These are phyloP conservation scores for Trametes elegans DNA, from an alignment of 768 basidiomycete species.

Conservation along the genomic window DNA sequence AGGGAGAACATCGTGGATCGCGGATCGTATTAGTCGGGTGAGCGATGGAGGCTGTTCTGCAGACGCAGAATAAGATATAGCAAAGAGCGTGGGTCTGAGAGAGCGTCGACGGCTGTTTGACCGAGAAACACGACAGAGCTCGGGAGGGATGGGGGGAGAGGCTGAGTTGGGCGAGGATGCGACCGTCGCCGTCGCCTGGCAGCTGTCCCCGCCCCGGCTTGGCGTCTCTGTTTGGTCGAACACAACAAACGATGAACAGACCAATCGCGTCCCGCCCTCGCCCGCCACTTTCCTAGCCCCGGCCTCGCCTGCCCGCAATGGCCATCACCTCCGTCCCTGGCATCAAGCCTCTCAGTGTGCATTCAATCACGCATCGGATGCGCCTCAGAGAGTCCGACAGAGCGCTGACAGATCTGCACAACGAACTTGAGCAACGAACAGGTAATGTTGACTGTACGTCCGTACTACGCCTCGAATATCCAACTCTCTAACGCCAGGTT, in stretches of 20 bases:
- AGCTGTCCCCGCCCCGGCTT: not conserved
- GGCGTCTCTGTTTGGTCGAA: conserved; percentile 8
- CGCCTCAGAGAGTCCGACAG: too few species aligned
- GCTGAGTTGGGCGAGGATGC: conserved; percentile 6
- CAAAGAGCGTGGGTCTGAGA: conserved; percentile 23
- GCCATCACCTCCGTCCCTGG: not conserved
- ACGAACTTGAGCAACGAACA: too few species aligned
- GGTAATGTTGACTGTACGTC: too few species aligned
- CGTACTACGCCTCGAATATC: too few species aligned
- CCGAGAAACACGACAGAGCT: not conserved
- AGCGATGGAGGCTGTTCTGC: not conserved
- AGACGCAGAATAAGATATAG: not conserved
- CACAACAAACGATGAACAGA: not conserved
- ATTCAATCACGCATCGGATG: too few species aligned
- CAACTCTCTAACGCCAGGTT: too few species aligned
- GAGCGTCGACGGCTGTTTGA: conserved; percentile 14
- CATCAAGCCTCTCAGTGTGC: too few species aligned
- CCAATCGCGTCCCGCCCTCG: not conserved
- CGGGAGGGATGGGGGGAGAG: conserved; percentile 1
- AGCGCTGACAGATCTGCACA: too few species aligned
- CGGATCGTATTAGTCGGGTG: not conserved
- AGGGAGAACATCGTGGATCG: conserved; percentile 25
- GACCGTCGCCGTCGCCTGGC: not conserved
- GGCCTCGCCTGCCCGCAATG: not conserved
- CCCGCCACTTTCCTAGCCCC: not conserved